phyloP scores from a whole-genome alignment of 2,329 filamentous ascomycete genomes.

The Verticillium longisporum region DNA sequence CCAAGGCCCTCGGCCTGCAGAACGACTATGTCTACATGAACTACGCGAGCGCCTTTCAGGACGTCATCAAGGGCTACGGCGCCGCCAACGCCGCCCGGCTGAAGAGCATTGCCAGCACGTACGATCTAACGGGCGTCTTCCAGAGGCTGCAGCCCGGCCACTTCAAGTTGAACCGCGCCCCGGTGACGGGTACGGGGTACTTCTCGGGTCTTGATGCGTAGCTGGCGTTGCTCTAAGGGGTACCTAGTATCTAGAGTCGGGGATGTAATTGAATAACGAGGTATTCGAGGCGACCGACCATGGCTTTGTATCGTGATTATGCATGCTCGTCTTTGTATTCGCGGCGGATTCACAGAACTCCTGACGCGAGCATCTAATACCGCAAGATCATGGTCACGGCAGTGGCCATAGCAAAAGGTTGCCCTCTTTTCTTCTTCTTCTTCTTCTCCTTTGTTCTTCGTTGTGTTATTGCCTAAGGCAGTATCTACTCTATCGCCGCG shows the following conservation, averaged over 20 bases:
- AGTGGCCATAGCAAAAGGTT: too few relatives aligned
- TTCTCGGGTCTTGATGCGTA: conserved; percentile 2
- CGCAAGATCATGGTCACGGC: too few relatives aligned
- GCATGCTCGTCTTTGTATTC: too few relatives aligned
- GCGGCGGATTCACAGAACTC: too few relatives aligned
- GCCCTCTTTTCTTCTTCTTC: too few relatives aligned
- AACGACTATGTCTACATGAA: conserved; percentile 30
- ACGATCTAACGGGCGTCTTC: conserved; percentile 25
- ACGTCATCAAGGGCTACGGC: conserved; percentile 30
- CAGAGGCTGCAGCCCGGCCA: conserved; percentile 22
- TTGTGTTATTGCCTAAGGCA: neutral
- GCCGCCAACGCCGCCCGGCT: conserved; percentile 24
- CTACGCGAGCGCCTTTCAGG: conserved; percentile 31
- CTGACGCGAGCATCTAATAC: too few relatives aligned
- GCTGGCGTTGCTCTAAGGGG: neutral
- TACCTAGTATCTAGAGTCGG: too few relatives aligned
- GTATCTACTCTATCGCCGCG: neutral
- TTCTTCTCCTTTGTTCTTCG: neutral
- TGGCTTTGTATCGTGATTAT: too few relatives aligned
- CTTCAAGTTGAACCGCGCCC: conserved; percentile 18
- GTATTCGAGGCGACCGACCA: too few relatives aligned
- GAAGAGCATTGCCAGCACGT: conserved; percentile 18
- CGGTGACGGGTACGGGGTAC: conserved; percentile 4
- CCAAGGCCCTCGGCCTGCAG: conserved; percentile 6
- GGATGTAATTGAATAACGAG: too few relatives aligned